A percentile compares a stretch with the other conserved stretches of the same genome.
phyloP scores from a whole-genome alignment of 176 grass and related monocot genomes.

The Thalia dealbata region DNA sequence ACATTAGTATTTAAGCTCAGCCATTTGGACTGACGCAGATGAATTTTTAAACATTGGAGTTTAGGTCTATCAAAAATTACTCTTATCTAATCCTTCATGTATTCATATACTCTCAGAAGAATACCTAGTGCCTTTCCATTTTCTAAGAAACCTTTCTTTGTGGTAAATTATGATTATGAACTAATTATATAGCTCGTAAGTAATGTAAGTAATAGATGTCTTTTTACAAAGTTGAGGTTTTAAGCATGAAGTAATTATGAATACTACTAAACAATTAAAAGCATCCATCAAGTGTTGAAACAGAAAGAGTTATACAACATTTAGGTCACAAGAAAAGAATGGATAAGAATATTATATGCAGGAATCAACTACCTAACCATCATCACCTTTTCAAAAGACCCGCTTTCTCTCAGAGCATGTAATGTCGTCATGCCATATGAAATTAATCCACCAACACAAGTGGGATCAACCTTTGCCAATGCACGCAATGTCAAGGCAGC shows the following conservation, averaged over 20 bases:
- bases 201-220: background rate
- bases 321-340: background rate
- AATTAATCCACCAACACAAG: constrained; percentile 96
- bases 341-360: background rate
- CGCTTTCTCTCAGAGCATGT: constrained; percentile 74
- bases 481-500: constrained; percentile 89
- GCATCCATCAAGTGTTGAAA: background rate
- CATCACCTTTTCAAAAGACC: constrained; percentile 84
- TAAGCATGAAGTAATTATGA: background rate
- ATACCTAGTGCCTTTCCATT: no score
- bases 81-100: no score
- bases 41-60: no score
- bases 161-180: no score
- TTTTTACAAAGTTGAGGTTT: background rate
- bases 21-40: no score
- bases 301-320: background rate
- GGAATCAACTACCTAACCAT: background rate
- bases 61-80: no score
- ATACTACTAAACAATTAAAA: background rate
- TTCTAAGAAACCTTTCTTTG: no score
- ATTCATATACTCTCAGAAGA: no score
- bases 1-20: no score
- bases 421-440: constrained; percentile 89
- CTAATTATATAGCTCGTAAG: background rate
- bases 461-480: constrained; percentile 94